These are phyloP conservation scores for Colletotrichum truncatum DNA, from an alignment of 2,329 filamentous ascomycete species.

Conservation along the genomic window DNA sequence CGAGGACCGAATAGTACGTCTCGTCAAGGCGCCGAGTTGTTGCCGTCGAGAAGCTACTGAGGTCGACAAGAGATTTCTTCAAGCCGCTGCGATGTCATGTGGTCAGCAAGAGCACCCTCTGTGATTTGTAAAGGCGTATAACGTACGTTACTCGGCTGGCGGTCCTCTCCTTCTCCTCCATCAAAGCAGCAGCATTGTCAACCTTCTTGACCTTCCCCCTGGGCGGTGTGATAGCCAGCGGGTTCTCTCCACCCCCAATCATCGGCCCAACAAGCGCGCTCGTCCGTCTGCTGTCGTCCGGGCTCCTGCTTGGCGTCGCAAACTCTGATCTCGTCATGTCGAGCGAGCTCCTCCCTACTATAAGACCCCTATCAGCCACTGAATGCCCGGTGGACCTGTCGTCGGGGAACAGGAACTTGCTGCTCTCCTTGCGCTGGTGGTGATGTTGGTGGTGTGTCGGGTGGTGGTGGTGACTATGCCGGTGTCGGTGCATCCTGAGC, in stretches of 20 bases:
- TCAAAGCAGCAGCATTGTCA: slow-evolving; percentile 48
- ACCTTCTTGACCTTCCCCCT: slow-evolving; percentile 33
- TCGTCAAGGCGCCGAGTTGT: slow-evolving; percentile 76
- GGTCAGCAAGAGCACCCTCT: background rate
- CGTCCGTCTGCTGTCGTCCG: slow-evolving; percentile 52
- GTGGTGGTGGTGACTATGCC: slow-evolving; percentile 48
- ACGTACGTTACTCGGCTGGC: slow-evolving; percentile 52
- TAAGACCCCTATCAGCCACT: slow-evolving; percentile 24
- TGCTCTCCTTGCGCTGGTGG: slow-evolving; percentile 2
- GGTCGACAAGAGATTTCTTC: slow-evolving; percentile 58
- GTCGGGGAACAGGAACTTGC: slow-evolving; percentile 32
- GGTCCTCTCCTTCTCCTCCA: slow-evolving; percentile 51
- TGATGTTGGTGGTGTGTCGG: slow-evolving; percentile 38
- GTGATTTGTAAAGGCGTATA: background rate
- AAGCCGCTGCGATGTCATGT: slow-evolving; percentile 51
- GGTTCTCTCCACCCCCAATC: slow-evolving; percentile 31
- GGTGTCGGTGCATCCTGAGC: slow-evolving; percentile 42
- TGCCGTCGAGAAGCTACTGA: slow-evolving; percentile 68
- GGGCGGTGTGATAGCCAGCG: background rate
- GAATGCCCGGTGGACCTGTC: slow-evolving; percentile 37
- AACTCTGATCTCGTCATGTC: slow-evolving; percentile 57
- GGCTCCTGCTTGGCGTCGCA: slow-evolving; percentile 52
- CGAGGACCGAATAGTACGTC: slow-evolving; percentile 77
- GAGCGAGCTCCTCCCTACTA: slow-evolving; percentile 47
- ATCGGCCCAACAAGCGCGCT: slow-evolving; percentile 45